Evolutionary conservation across 2,329 filamentous ascomycete species (phyloP).

Genomic region (Colletotrichum sp.): DNA sequence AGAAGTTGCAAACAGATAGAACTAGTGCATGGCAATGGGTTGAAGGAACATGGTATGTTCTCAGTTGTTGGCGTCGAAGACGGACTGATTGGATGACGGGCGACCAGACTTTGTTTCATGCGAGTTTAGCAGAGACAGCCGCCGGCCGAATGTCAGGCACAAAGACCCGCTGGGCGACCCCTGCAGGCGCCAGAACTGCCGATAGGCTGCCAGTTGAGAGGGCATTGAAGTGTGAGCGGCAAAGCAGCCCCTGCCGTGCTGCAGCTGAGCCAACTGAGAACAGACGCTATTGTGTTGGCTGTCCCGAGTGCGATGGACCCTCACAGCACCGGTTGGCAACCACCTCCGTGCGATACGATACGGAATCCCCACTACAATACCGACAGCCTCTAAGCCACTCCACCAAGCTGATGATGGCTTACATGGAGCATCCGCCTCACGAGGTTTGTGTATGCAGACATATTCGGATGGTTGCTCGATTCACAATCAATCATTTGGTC

Average conservation of each 20-base stretch:
- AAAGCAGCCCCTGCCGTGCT: constrained; percentile 7
- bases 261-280: neutral
- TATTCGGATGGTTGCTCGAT: neutral
- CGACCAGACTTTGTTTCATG: constrained; percentile 12
- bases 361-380: neutral
- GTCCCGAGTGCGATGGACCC: neutral
- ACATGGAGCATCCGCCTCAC: neutral
- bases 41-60: constrained; percentile 8
- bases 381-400: neutral
- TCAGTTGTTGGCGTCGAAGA: constrained; percentile 6
- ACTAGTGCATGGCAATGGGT: neutral
- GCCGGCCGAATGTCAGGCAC: constrained; percentile 15
- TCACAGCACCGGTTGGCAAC: neutral
- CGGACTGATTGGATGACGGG: constrained; percentile 15
- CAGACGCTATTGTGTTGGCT: neutral
- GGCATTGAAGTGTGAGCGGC: constrained; percentile 12
- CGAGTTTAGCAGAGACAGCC: constrained; percentile 19
- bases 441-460: neutral
- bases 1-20: constrained; percentile 1
- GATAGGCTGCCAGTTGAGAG: constrained; percentile 4
- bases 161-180: neutral
- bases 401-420: neutral
- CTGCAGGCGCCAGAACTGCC: constrained; percentile 9
- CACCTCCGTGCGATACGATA: neutral
- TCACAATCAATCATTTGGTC: neutral